Conservation (phyloP, 73 alveolate genomes). For the Paramecium octaurelia region DNA sequence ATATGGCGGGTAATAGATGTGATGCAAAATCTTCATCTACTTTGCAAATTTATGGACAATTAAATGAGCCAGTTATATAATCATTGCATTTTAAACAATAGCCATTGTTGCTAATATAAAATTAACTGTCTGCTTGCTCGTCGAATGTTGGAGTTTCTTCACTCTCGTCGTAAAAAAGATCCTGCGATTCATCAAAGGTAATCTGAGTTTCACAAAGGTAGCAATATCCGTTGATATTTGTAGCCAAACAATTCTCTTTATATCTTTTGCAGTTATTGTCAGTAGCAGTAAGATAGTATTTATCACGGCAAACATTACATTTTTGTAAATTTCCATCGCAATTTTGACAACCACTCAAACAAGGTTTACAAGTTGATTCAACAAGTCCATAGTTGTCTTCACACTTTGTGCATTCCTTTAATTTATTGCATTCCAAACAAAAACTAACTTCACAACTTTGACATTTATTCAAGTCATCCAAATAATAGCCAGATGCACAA, state of each 20-base stretch:
- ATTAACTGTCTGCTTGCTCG: background rate
- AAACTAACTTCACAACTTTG: background rate
- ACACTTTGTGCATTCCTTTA: background rate
- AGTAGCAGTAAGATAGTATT: background rate
- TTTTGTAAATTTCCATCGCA: background rate
- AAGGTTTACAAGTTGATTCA: background rate
- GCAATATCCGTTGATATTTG: background rate
- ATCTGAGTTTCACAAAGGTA: constrained; percentile 10
- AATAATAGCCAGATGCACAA: background rate
- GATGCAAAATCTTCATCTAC: background rate
- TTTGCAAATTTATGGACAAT: constrained; percentile 1
- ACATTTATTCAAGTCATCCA: background rate
- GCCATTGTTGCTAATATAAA: constrained; percentile 11
- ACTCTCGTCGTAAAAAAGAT: background rate
- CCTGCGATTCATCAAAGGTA: background rate
- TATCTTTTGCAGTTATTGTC: background rate
- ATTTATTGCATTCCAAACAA: background rate
- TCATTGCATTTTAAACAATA: constrained; percentile 1
- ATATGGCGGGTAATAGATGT: background rate
- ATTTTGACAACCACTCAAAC: background rate
- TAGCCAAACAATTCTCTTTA: background rate
- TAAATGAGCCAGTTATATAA: background rate
- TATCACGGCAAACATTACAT: background rate
- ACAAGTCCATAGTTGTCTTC: background rate
- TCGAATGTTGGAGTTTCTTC: background rate